Percentiles rank a stretch among this genome's conserved stretches.
Conservation (phyloP, 306 rosid genomes). For the Heteromeles arbutifolia region DNA sequence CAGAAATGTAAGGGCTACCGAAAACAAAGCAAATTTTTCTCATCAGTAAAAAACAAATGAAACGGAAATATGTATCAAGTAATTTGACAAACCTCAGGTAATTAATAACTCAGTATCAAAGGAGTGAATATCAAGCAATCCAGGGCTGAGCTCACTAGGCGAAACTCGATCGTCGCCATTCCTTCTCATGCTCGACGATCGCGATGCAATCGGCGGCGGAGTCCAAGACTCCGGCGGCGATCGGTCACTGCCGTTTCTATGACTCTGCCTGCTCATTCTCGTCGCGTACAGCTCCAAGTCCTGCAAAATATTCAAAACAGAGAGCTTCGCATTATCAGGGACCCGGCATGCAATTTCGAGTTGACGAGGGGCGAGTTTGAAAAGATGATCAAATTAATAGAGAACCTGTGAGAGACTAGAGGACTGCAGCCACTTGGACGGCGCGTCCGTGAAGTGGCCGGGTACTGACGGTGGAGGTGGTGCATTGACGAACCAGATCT, state of each 20-base stretch:
- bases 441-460: constrained; percentile 50
- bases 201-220: constrained; percentile 15
- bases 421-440: constrained; percentile 54
- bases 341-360: background rate
- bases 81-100: constrained; percentile 50
- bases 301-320: constrained; percentile 20
- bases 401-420: constrained; percentile 53
- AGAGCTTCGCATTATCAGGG: background rate
- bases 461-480: constrained; percentile 46
- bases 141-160: constrained; percentile 43
- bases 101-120: constrained; percentile 62
- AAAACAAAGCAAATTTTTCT: no score
- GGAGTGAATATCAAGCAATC: constrained; percentile 77
- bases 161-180: constrained; percentile 51
- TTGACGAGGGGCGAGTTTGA: background rate
- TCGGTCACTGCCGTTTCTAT: constrained; percentile 4
- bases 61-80: no score
- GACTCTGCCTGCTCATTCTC: constrained; percentile 11
- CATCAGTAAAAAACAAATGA: background rate
- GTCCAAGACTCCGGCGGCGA: constrained; percentile 10
- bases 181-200: constrained; percentile 74
- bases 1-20: background rate
- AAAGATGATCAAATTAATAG: background rate
- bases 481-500: constrained; percentile 48
- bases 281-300: constrained; percentile 46